phyloP scores from a whole-genome alignment of 2,329 filamentous ascomycete genomes.

The Colletotrichum shisoi region DNA sequence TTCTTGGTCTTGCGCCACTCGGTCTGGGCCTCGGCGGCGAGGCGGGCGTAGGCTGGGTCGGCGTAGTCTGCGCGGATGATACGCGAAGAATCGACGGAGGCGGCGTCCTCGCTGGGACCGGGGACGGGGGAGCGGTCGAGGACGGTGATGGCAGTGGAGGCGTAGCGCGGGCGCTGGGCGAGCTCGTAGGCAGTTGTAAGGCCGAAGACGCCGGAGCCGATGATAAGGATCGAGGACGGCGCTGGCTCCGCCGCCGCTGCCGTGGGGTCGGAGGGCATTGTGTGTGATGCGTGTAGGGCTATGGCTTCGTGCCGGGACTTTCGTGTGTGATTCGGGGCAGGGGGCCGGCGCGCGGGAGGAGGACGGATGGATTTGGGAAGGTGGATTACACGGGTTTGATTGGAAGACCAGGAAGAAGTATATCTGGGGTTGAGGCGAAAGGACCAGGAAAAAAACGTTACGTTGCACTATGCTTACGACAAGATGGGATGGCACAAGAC shows the following conservation, averaged over 20 bases:
- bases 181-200: conserved; percentile 72
- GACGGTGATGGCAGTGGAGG: conserved; percentile 63
- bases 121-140: conserved; percentile 61
- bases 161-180: conserved; percentile 65
- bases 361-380: neutral
- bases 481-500: neutral
- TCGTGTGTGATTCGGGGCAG: conserved; percentile 7
- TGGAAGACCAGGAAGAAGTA: neutral
- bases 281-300: conserved; percentile 8
- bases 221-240: conserved; percentile 67
- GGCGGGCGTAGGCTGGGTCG: conserved; percentile 75
- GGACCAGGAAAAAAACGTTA: neutral
- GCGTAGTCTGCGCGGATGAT: conserved; percentile 81
- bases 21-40: conserved; percentile 74
- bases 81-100: conserved; percentile 69
- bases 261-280: conserved; percentile 11
- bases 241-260: conserved; percentile 26
- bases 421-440: neutral
- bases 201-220: conserved; percentile 73
- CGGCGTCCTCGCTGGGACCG: conserved; percentile 64
- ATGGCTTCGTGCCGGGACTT: neutral
- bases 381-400: neutral
- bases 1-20: conserved; percentile 70
- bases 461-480: neutral
- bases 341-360: conserved; percentile 4